Percentiles rank a stretch among this genome's conserved stretches.
phyloP scores from a whole-genome alignment of 495 filamentous ascomycete species.

The Thermochaetoides thermophila region DNA sequence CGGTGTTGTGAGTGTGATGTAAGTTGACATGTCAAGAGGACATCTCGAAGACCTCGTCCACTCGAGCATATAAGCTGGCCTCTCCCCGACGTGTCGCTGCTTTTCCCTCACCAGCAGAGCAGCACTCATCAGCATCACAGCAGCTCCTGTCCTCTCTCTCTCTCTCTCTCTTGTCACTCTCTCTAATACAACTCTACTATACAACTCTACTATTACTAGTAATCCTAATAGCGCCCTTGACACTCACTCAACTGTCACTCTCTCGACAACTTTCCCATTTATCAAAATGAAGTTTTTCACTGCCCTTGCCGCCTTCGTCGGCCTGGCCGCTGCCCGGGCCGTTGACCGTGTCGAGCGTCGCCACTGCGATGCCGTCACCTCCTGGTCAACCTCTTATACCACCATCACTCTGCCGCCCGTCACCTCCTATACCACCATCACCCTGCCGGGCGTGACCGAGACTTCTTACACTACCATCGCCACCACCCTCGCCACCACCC shows the following conservation, averaged over 20 bases:
- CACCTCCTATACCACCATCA: neutral
- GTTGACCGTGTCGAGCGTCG: neutral
- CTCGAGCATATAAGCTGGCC: constrained; percentile 2
- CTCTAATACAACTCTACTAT: neutral
- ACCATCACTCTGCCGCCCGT: neutral
- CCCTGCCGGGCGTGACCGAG: no score
- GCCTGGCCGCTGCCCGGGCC: constrained; percentile 3
- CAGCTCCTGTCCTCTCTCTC: neutral
- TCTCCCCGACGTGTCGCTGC: no score
- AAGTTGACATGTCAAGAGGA: no score
- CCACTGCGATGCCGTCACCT: neutral
- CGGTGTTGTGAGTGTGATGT: no score
- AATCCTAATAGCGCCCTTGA: neutral
- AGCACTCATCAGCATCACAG: neutral
- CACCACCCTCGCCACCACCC: neutral
- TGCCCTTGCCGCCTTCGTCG: constrained; percentile 6
- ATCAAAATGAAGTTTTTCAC: constrained; percentile 9
- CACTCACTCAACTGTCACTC: constrained; percentile 6
- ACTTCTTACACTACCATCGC: neutral
- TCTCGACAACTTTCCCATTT: constrained; percentile 1
- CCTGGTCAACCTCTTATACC: neutral
- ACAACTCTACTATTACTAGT: neutral
- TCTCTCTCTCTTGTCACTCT: neutral
- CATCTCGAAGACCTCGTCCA: no score
- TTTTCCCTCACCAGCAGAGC: neutral